phyloP scores from a whole-genome alignment of 2,329 filamentous ascomycete species.

The Exophiala xenobiotica region DNA sequence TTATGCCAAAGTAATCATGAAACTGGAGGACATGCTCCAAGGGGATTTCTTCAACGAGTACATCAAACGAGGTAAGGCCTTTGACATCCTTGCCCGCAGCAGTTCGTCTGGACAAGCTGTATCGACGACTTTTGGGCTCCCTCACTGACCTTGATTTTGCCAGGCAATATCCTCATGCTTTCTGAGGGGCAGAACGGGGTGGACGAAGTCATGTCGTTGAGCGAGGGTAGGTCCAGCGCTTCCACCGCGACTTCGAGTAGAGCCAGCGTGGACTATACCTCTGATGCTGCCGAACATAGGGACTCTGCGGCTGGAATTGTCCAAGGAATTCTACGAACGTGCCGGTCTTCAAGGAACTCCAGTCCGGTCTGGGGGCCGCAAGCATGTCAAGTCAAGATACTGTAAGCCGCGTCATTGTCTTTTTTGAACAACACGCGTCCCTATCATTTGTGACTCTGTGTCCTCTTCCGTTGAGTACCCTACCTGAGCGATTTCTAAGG shows the following conservation, averaged over 20 bases:
- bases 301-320: slow-evolving; percentile 70
- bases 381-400: slow-evolving; percentile 70
- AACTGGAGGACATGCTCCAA: slow-evolving; percentile 68
- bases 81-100: too few species aligned
- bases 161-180: slow-evolving; percentile 78
- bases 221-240: slow-evolving; percentile 55
- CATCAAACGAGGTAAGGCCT: slow-evolving; percentile 74
- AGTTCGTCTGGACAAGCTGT: not conserved
- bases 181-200: slow-evolving; percentile 71
- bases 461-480: too few species aligned
- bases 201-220: slow-evolving; percentile 71
- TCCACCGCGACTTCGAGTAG: not conserved
- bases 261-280: too few species aligned
- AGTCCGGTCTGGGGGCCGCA: slow-evolving; percentile 53
- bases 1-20: slow-evolving; percentile 71
- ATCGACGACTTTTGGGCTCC: not conserved
- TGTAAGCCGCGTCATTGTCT: too few species aligned
- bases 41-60: slow-evolving; percentile 79
- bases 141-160: too few species aligned
- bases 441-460: too few species aligned
- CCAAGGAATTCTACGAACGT: slow-evolving; percentile 78
- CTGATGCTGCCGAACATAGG: slow-evolving; percentile 49
- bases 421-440: too few species aligned
- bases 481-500: not conserved
- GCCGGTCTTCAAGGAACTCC: slow-evolving; percentile 76